These are phyloP conservation scores for Candida frijolesensis DNA, from an alignment of 1,139 yeast genomes.

Conservation along the genomic window DNA sequence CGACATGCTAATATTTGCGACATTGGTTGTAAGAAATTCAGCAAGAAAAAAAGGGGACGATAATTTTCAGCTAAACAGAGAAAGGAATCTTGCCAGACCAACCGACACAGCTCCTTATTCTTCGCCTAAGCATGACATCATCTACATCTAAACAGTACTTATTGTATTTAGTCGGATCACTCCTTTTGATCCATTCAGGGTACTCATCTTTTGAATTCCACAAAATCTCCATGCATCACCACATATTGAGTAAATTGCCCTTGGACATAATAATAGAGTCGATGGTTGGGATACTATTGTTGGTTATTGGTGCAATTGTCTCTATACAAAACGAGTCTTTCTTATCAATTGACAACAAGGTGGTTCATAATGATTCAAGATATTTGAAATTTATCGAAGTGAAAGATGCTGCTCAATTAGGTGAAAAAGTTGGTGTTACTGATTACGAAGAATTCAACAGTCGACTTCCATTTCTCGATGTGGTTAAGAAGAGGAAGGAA, in stretches of 20 bases:
- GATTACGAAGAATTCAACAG: conserved; percentile 46
- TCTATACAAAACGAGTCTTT: conserved; percentile 26
- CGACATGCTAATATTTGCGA: background rate
- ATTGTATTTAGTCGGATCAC: conserved; percentile 33
- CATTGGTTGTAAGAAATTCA: conserved; percentile 1
- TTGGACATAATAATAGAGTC: conserved; percentile 46
- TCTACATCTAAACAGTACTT: conserved; percentile 8
- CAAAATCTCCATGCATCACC: conserved; percentile 26
- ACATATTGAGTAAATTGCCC: conserved; percentile 21
- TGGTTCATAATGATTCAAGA: conserved; percentile 22
- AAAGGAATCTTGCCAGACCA: background rate
- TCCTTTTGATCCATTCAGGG: conserved; percentile 46
- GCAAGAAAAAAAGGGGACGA: background rate
- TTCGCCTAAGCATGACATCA: background rate
- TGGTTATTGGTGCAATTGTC: conserved; percentile 38
- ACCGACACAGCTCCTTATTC: background rate
- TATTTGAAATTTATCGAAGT: conserved; percentile 50
- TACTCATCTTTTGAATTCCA: conserved; percentile 56
- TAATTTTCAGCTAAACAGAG: background rate
- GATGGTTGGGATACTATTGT: conserved; percentile 38
- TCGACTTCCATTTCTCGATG: conserved; percentile 48
- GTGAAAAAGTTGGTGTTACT: conserved; percentile 46
- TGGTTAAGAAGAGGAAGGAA: conserved; percentile 41
- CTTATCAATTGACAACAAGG: conserved; percentile 25
- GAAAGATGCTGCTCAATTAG: conserved; percentile 46